These are phyloP conservation scores for Maudiozyma saulgeensis DNA, from an alignment of 805 yeast genomes.

Conservation along the genomic window DNA sequence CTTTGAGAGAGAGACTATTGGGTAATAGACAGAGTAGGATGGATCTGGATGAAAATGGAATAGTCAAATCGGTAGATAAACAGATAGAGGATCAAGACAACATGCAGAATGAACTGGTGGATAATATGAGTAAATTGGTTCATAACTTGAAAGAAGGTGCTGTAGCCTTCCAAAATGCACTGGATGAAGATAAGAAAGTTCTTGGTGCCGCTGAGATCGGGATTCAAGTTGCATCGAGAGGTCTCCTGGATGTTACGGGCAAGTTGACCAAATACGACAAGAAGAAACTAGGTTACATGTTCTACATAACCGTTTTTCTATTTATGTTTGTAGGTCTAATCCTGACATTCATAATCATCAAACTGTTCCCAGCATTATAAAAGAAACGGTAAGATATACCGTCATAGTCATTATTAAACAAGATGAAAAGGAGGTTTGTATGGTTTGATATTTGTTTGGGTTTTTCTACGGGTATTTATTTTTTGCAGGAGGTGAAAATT, in stretches of 20 bases:
- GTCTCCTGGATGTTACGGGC: constrained; percentile 26
- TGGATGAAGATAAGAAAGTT: constrained; percentile 32
- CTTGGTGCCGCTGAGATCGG: constrained; percentile 36
- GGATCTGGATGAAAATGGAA: background rate
- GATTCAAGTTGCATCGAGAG: constrained; percentile 31
- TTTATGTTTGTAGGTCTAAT: constrained; percentile 27
- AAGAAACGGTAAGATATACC: background rate
- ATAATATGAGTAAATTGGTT: constrained; percentile 33
- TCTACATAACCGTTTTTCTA: constrained; percentile 20
- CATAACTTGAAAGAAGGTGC: constrained; percentile 33
- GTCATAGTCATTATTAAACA: too few species aligned
- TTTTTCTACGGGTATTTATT: background rate
- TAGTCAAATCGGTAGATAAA: constrained; percentile 22
- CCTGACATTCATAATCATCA: constrained; percentile 29
- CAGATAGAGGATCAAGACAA: constrained; percentile 31
- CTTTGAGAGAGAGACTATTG: constrained; percentile 27
- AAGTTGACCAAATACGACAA: constrained; percentile 26
- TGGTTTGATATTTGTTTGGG: too few species aligned
- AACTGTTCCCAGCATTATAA: constrained; percentile 32
- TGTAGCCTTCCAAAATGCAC: constrained; percentile 32
- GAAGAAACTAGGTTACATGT: constrained; percentile 23
- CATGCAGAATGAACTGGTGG: constrained; percentile 30
- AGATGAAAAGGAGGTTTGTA: too few species aligned
- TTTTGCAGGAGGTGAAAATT: too few species aligned
- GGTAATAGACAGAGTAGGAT: constrained; percentile 8